Base-by-base conservation (phyloP, 345 rosid species). In the Pistacia integerrima region DNA sequence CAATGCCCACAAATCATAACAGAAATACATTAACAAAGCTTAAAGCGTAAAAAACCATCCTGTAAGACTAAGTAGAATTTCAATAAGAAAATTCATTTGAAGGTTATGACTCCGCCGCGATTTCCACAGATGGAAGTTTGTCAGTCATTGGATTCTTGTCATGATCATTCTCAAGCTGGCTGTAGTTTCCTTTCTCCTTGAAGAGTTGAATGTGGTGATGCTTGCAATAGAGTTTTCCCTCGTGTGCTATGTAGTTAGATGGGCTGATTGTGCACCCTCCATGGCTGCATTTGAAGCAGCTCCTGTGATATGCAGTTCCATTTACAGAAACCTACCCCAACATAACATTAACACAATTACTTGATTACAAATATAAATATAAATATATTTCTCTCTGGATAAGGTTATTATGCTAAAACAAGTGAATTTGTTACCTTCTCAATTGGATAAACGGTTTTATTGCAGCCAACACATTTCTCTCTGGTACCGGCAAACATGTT, bases 211-310 rank as follows among this genome's bases (percentile, higher is more conserved):
- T 81, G 72, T 87, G 94, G 76, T 90, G 94, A 74, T 90, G 94
- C 81, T 85, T 88, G 90, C 94, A 90, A 83, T 88, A 90, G 10
- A 90, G 86, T 58, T 84, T 85, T 20, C 91, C 92, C 58, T 90
- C 87, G 66, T 87, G 89, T 46, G 94, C 92, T 48, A 88, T 83
- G 84, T 84, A 90, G 83, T 83, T 90, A 1, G 92, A 90, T 69
- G 88, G 92, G 64, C 92, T 90, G 44, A 90, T 85, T 1, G 90
- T 85, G 58, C 94, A 90, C 0, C 94, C 92, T 76, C 90, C 94
- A 78, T 81, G 77, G 36, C 73, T 80, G 77, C 94, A 90, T 75
- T 85, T 88, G 88, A 90, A 90, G 71, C 94, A 90, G 69, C 86
- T 79, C 78, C 58, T 85, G 72, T 90, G 94, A 78, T 86, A 90